These are phyloP conservation scores for Aspergillus sp. DNA, from an alignment of 2,329 filamentous ascomycete genomes.

Conservation along the genomic window DNA sequence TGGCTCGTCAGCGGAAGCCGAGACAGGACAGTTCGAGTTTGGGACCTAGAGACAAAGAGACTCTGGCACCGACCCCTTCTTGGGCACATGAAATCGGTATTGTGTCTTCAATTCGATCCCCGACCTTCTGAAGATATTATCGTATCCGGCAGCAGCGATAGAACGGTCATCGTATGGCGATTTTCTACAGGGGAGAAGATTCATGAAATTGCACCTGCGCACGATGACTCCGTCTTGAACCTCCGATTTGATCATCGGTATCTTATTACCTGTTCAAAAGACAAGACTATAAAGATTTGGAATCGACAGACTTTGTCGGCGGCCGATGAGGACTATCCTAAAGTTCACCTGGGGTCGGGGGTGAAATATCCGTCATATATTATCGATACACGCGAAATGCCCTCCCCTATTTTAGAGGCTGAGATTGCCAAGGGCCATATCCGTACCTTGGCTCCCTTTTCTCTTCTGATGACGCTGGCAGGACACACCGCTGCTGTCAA, in stretches of 20 bases:
- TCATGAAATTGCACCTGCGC: conserved; percentile 72
- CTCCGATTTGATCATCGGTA: conserved; percentile 89
- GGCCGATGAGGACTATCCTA: conserved; percentile 46
- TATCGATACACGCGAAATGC: conserved; percentile 47
- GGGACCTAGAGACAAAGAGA: conserved; percentile 80
- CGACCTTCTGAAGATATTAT: conserved; percentile 84
- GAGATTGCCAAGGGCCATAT: conserved; percentile 43
- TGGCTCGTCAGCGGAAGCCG: conserved; percentile 92
- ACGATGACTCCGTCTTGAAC: conserved; percentile 89
- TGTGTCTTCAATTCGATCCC: conserved; percentile 94
- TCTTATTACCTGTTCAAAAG: conserved; percentile 94
- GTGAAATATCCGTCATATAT: conserved; percentile 56
- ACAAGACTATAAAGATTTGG: conserved; percentile 96
- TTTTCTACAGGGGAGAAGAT: conserved; percentile 88
- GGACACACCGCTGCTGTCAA: conserved; percentile 93
- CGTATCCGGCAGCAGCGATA: conserved; percentile 94
- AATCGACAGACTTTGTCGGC: conserved; percentile 69
- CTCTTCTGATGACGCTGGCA: conserved; percentile 73
- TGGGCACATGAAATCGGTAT: conserved; percentile 81
- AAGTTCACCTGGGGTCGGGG: conserved; percentile 41
- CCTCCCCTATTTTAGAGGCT: conserved; percentile 45
- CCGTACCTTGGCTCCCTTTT: conserved; percentile 62
- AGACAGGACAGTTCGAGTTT: conserved; percentile 83
- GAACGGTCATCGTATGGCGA: conserved; percentile 83
- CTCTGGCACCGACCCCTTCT: conserved; percentile 70